Base-by-base conservation (phyloP, 306 rosid genomes). In the Inga oerstediana region DNA sequence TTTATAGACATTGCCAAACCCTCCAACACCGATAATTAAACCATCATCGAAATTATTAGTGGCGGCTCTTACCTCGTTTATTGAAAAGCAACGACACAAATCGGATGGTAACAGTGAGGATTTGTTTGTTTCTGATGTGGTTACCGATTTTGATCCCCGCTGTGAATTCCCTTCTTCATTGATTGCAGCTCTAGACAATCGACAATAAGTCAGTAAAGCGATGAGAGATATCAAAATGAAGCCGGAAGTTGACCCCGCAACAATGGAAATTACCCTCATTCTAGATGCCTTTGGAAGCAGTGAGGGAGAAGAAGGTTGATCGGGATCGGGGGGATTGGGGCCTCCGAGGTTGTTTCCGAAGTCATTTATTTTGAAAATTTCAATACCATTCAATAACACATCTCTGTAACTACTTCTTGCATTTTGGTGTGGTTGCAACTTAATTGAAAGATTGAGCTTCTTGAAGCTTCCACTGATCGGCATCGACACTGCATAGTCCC, bases 1-100 rank as follows among this genome's bases (percentile, higher is more conserved):
- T 76, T 59, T 76, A 48, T 84, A 84, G 41, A 85, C 87, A 30
- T 85, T 70, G 3, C 84, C 67, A 61, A 61, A 61, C 34, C 67
- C 67, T 61, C 67, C 67, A 22, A 61, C 34, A 10, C 67, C 67
- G 70, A 11, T 27, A 0, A 69, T 48, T 1, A 75, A 48, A 22
- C 46, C 35, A n/a, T 46, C 68, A 19, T 84, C 79, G 4, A 84
- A 84, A 54, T 80, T 80, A 4, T 45, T 80, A 1, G 87, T 84
- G 49, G 87, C 84, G 7, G 70, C 81, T 32, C 0, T 84, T 19
- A 84, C 75, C 59, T 84, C 82, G 4, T 6, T 39, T 44, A 84
- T 19, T 34, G 84, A 69, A 10, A 84, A 84, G n/a, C 32, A 19
- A 0, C 87, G 84, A 43, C 87, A 69, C 12, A 77, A 4, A 69